Evolutionary conservation across 495 filamentous ascomycete species (phyloP).

Genomic region (Astrothelium subdiscretum): DNA sequence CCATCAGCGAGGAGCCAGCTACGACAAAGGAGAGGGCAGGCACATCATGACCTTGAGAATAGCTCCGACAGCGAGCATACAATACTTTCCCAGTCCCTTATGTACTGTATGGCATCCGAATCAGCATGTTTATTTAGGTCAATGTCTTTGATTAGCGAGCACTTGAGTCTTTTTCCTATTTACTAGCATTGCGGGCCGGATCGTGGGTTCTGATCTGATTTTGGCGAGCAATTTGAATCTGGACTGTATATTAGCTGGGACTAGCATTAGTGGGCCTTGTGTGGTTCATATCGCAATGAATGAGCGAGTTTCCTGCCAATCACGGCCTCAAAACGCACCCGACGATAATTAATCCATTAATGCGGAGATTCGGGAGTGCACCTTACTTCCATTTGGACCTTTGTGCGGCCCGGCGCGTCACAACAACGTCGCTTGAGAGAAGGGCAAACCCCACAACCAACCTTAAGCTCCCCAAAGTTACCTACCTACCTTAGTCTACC

Average conservation of each 20-base stretch:
- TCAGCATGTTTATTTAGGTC: slow-evolving; percentile 7
- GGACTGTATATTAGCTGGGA: not conserved
- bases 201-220: not conserved
- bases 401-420: not conserved
- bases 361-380: no score
- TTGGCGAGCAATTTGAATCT: not conserved
- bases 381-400: not conserved
- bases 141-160: not conserved
- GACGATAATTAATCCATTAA: no score
- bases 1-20: slow-evolving; percentile 15
- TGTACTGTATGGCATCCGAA: slow-evolving; percentile 7
- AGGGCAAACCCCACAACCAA: not conserved
- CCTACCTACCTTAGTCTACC: no score
- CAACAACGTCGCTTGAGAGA: no score
- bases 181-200: not conserved
- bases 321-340: no score
- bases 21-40: slow-evolving; percentile 16
- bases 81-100: not conserved
- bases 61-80: not conserved
- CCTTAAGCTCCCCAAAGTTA: no score
- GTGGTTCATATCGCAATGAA: not conserved
- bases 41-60: not conserved
- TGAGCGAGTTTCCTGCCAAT: not conserved
- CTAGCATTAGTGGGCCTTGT: not conserved
- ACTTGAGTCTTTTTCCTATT: not conserved